Evolutionary conservation across 164 flowering plant genomes (phyloP).

Genomic region (Piper longum): DNA sequence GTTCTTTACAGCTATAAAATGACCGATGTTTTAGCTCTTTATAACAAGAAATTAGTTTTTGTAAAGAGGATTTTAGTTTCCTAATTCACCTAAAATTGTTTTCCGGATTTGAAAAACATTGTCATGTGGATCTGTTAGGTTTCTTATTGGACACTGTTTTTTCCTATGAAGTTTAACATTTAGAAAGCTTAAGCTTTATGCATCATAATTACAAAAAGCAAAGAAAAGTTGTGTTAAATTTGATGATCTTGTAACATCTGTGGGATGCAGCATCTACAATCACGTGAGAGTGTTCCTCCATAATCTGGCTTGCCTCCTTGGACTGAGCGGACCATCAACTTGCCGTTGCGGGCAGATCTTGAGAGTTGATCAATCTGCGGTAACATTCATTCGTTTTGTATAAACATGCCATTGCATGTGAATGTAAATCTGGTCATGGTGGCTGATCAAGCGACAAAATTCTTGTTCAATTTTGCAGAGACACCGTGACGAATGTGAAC

Average conservation of each 20-base stretch:
- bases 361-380: constrained; percentile 1
- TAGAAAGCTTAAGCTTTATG: neutral
- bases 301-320: constrained; percentile 5
- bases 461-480: constrained; percentile 3
- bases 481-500: constrained; percentile 1
- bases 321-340: constrained; percentile 1
- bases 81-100: no score
- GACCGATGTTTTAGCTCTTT: no score
- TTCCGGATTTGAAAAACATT: neutral
- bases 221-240: neutral
- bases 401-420: neutral
- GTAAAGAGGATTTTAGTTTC: no score
- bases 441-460: neutral
- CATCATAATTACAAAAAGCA: neutral
- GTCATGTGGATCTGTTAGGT: neutral
- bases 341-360: constrained; percentile 2
- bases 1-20: no score
- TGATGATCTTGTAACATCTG: neutral
- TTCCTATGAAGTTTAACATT: no score
- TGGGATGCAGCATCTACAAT: constrained; percentile 12
- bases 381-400: neutral
- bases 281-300: constrained; percentile 7
- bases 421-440: neutral
- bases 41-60: no score
- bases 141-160: no score